Conservation (phyloP, 306 rosid genomes). For the Canavalia ensiformis region DNA sequence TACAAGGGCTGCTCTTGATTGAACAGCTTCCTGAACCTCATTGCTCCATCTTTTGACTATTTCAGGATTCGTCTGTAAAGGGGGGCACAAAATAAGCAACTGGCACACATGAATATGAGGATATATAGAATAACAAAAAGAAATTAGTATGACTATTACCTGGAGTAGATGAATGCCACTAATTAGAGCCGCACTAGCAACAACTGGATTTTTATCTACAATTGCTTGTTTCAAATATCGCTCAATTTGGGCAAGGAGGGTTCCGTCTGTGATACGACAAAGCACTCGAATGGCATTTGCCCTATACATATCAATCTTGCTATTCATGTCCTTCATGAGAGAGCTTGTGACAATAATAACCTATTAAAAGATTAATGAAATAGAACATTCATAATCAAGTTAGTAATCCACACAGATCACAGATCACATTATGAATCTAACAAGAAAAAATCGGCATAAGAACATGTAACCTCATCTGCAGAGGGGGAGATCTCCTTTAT, state of each 20-base stretch:
- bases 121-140: conserved; percentile 23
- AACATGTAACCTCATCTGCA: conserved; percentile 84
- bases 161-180: conserved; percentile 98
- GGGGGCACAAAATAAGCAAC: conserved; percentile 18
- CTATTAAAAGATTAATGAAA: conserved; percentile 55
- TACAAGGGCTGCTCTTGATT: conserved; percentile 97
- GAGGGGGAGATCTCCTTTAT: conserved; percentile 98
- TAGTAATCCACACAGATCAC: conserved; percentile 31
- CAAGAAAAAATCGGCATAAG: conserved; percentile 23
- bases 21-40: conserved; percentile 99
- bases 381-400: conserved; percentile 32
- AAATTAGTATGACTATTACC: conserved; percentile 55
- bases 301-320: conserved; percentile 97
- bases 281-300: conserved; percentile 99
- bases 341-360: conserved; percentile 99
- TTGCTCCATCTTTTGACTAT: conserved; percentile 99
- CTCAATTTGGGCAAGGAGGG: conserved; percentile 96
- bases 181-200: conserved; percentile 96
- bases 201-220: conserved; percentile 98
- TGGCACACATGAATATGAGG: not conserved
- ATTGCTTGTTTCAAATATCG: conserved; percentile 98
- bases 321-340: conserved; percentile 99
- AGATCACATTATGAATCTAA: conserved; percentile 12
- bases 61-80: conserved; percentile 88
- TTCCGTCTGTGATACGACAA: conserved; percentile 96